These are phyloP conservation scores for Cyclanthera cordifolia DNA, from an alignment of 306 rosid genomes.

Conservation along the genomic window DNA sequence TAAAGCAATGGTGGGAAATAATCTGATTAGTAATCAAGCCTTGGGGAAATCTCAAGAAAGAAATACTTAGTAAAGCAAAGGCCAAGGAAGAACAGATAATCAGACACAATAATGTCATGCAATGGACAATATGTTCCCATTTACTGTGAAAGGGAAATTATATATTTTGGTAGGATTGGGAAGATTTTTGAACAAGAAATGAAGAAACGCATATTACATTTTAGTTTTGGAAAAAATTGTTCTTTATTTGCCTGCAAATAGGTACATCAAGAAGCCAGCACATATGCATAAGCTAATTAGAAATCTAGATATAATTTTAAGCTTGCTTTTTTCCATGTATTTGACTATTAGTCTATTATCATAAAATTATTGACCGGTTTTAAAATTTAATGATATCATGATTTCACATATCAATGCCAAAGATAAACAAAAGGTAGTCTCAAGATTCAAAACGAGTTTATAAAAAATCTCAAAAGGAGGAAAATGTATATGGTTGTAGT, in stretches of 20 bases:
- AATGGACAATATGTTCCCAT: not conserved
- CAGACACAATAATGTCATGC: not conserved
- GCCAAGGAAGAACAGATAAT: constrained; percentile 1
- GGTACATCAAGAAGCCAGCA: not conserved
- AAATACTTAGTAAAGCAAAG: not conserved
- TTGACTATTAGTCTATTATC: not conserved
- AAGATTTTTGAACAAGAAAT: not conserved
- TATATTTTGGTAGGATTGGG: not conserved
- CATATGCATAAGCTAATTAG: not conserved
- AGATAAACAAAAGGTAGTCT: not conserved
- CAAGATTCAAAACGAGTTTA: not conserved
- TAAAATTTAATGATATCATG: not conserved
- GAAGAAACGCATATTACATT: not conserved
- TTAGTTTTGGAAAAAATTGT: not conserved
- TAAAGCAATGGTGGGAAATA: constrained; percentile 5
- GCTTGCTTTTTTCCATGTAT: not conserved
- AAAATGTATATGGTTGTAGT: not conserved
- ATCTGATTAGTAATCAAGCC: not conserved
- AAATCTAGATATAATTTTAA: not conserved
- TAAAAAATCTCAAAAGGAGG: not conserved
- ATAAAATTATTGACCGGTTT: not conserved
- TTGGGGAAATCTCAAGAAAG: not conserved
- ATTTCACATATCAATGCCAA: not conserved
- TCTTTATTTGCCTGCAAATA: not conserved
- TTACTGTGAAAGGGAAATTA: not conserved